Conservation (phyloP, 352 stramenopile species). For the Thalassiosira sp. region DNA sequence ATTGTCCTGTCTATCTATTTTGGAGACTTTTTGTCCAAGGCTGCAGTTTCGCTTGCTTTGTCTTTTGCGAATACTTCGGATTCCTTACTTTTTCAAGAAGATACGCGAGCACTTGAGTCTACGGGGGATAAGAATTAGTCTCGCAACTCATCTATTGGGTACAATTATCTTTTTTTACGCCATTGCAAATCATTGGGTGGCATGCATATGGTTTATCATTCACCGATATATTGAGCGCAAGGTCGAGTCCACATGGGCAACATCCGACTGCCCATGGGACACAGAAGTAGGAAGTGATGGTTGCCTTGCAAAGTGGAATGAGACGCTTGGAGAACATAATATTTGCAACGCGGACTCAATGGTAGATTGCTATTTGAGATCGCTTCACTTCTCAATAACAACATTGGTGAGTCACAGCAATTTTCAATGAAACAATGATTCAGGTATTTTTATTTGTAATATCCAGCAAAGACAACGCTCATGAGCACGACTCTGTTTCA, state of each 20-base stretch:
- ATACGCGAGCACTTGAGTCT: slow-evolving; percentile 64
- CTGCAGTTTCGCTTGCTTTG: slow-evolving; percentile 48
- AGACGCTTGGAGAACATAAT: slow-evolving; percentile 56
- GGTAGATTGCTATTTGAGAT: slow-evolving; percentile 61
- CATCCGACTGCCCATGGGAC: slow-evolving; percentile 63
- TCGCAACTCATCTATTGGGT: slow-evolving; percentile 52
- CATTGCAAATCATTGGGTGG: slow-evolving; percentile 68
- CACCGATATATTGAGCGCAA: slow-evolving; percentile 68
- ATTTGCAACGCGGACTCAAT: slow-evolving; percentile 63
- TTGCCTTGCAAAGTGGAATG: slow-evolving; percentile 60
- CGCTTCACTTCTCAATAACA: slow-evolving; percentile 71
- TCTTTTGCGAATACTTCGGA: slow-evolving; percentile 55
- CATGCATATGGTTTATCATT: slow-evolving; percentile 79
- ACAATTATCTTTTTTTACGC: slow-evolving; percentile 64
- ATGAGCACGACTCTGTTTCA: not conserved
- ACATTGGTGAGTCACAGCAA: slow-evolving; percentile 37
- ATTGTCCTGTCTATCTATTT: slow-evolving; percentile 57
- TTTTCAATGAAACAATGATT: not conserved
- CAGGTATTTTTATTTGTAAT: not conserved
- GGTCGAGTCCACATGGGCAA: slow-evolving; percentile 68
- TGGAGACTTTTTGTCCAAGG: slow-evolving; percentile 43
- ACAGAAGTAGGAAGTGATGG: slow-evolving; percentile 31
- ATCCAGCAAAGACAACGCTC: not conserved
- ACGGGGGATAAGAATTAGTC: slow-evolving; percentile 62
- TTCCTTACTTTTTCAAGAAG: slow-evolving; percentile 52